phyloP scores from a whole-genome alignment of 169 alveolate genomes.

The Cystoisospora suis region DNA sequence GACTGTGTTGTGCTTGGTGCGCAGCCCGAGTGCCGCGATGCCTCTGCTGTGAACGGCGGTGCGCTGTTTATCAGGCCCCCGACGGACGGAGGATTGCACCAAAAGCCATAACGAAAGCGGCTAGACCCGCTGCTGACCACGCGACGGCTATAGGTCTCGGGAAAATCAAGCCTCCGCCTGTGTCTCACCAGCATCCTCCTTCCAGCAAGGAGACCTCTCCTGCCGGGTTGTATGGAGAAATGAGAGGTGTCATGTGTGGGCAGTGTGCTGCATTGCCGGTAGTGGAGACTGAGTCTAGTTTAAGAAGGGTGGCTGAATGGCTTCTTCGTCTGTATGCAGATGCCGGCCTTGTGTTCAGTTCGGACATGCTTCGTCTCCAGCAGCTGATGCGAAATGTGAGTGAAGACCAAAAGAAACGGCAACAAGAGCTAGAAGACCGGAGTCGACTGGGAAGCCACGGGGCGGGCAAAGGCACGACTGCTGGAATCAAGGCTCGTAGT shows the following conservation, averaged over 20 bases:
- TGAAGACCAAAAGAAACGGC: not conserved
- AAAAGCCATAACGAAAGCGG: not conserved
- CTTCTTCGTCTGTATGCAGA: not conserved
- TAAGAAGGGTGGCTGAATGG: not conserved
- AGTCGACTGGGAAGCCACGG: no score
- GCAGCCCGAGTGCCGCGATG: slow-evolving; percentile 11
- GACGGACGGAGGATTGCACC: not conserved
- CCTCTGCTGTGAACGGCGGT: slow-evolving; percentile 13
- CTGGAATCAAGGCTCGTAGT: not conserved
- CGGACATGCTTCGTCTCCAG: not conserved
- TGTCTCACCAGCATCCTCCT: not conserved
- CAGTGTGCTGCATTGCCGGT: slow-evolving; percentile 4
- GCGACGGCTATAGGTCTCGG: slow-evolving; percentile 26
- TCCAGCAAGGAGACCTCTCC: not conserved
- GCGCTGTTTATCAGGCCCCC: not conserved
- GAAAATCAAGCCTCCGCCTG: not conserved
- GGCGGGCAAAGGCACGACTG: not conserved
- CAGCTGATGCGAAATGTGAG: not conserved
- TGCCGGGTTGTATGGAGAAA: not conserved
- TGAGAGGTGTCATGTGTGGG: slow-evolving; percentile 11
- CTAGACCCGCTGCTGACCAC: not conserved
- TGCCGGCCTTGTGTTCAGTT: not conserved
- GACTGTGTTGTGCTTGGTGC: slow-evolving; percentile 26
- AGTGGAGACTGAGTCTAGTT: not conserved
- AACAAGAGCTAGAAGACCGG: no score